phyloP scores from a whole-genome alignment of 345 rosid species.

The Kandelia obovata region DNA sequence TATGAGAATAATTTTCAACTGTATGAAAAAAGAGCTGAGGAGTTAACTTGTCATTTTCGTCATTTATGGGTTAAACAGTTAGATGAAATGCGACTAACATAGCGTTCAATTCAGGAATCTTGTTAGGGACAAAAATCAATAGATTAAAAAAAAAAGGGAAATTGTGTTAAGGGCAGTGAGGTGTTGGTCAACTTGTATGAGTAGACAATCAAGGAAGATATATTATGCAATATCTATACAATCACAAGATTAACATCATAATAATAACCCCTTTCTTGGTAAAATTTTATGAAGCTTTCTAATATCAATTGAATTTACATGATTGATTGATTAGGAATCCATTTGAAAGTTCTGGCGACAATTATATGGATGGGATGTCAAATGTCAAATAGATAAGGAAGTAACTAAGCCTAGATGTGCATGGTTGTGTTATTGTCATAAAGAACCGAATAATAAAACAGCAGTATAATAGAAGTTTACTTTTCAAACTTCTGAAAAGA shows the following conservation, averaged over 20 bases:
- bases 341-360: too few relatives aligned
- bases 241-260: too few relatives aligned
- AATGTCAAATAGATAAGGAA: too few relatives aligned
- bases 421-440: neutral
- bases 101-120: neutral
- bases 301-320: too few relatives aligned
- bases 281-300: too few relatives aligned
- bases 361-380: too few relatives aligned
- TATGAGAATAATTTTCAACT: neutral
- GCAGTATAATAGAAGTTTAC: neutral
- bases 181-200: too few relatives aligned
- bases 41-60: slow-evolving; percentile 24
- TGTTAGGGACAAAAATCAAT: neutral
- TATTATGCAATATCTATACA: too few relatives aligned
- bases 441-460: neutral
- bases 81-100: neutral
- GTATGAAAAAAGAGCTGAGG: neutral
- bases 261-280: too few relatives aligned
- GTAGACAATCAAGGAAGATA: too few relatives aligned
- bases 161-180: neutral
- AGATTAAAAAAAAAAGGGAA: neutral
- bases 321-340: too few relatives aligned
- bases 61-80: neutral
- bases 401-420: neutral
- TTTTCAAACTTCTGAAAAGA: slow-evolving; percentile 2